Base-by-base conservation (phyloP, 805 yeast genomes). In the Yarrowia porcina region DNA sequence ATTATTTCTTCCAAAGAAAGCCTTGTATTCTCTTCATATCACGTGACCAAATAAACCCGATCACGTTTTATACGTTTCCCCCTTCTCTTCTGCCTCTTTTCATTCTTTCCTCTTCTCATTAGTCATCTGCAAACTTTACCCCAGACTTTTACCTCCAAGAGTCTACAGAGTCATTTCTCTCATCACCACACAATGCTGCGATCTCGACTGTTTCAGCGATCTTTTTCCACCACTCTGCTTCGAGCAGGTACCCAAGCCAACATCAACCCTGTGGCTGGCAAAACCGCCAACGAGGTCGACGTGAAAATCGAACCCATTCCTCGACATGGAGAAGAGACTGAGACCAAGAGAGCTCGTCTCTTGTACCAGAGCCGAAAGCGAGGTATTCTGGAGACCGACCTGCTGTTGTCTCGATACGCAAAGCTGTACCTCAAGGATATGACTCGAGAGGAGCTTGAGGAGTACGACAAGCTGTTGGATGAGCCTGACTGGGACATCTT, bases 401-500 rank as follows among this genome's bases (percentile, higher is more conserved):
- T 94, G 69, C 77, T 94, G 45, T 80, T 94, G 64, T 85, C 94
- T 18, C 81, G 91, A 64, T 94, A 92, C 74, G 96, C 98, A 27
- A 85, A 90, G 70, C 82, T 82, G 70, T 83, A 89, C 71, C 77
- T 94, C 66, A 74, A 80, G 38, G 71, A 72, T 0, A 81, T 94
- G 79, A 78, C 81, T 12, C 74, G 77, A 65, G 86, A 80, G 62
- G 88, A 90, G 75, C 77, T 94, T 61, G 87, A 84, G 50, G 98
- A 94, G 74, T 94, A 90, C 74, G 97, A 93, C 71, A 47, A 67
- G 63, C 65, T 94, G 64, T 80, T 94, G 71, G 96, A 94, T 74
- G 96, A 93, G 75, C 83, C 93, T n/a, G 99, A 94, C 75, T 94
- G 99, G 99, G 99, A 94, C 74, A 92, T 94, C 65, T 94, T 90